These are phyloP conservation scores for Parasarocladium wereldwijsianum DNA, from an alignment of 2,329 filamentous ascomycete species.

Conservation along the genomic window DNA sequence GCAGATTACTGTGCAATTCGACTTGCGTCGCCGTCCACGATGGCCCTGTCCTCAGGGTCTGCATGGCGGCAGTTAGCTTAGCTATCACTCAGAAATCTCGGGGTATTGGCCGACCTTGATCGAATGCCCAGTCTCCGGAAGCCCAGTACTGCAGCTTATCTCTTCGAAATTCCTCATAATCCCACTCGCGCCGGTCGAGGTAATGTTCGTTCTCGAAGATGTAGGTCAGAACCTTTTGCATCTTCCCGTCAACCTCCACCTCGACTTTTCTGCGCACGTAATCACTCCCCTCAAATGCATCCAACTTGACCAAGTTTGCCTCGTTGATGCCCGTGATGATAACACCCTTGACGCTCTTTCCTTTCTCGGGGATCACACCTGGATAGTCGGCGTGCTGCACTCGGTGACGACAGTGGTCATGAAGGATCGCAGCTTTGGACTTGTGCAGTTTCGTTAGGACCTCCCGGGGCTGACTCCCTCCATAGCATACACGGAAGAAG, in stretches of 20 bases:
- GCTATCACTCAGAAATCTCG: background rate
- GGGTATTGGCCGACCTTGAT: conserved; percentile 16
- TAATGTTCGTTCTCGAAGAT: conserved; percentile 36
- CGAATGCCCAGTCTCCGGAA: conserved; percentile 31
- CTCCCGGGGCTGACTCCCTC: conserved; percentile 31
- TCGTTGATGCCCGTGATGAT: conserved; percentile 66
- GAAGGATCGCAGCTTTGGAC: conserved; percentile 62
- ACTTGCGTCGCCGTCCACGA: conserved; percentile 4
- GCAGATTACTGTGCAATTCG: background rate
- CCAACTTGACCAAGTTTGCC: conserved; percentile 59
- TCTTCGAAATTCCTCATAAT: conserved; percentile 67
- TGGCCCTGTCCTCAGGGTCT: conserved; percentile 11
- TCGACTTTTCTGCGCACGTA: conserved; percentile 44
- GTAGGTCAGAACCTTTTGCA: conserved; percentile 46
- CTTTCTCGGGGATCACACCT: conserved; percentile 46
- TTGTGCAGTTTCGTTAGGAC: conserved; percentile 39
- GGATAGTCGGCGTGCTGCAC: conserved; percentile 66
- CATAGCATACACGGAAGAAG: conserved; percentile 74
- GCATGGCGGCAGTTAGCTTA: conserved; percentile 2
- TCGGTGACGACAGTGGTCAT: conserved; percentile 54
- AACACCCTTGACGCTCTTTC: conserved; percentile 54
- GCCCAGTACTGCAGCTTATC: conserved; percentile 52
- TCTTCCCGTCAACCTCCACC: conserved; percentile 30
- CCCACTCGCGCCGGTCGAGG: conserved; percentile 70
- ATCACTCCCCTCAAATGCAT: conserved; percentile 68